These are phyloP conservation scores for Magnusiomyces tetraspermus DNA, from an alignment of 1,139 yeast species.

Conservation along the genomic window DNA sequence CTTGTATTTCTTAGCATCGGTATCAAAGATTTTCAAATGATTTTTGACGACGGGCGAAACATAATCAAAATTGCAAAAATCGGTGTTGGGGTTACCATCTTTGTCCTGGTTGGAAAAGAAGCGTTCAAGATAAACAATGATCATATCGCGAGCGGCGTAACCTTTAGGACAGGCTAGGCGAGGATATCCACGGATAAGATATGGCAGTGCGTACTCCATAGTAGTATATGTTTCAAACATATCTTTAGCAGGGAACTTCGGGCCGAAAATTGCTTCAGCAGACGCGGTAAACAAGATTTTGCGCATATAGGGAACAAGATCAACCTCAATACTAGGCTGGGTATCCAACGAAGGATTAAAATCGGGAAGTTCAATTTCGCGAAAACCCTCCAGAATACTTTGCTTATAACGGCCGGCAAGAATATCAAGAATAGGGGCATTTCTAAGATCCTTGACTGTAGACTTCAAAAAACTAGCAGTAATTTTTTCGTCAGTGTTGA, in stretches of 20 bases:
- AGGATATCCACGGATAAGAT: slow-evolving; percentile 11
- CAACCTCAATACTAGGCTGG: slow-evolving; percentile 1
- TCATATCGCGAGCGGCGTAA: slow-evolving; percentile 11
- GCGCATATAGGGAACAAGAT: slow-evolving; percentile 6
- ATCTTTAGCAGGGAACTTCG: slow-evolving; percentile 10
- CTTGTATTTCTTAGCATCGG: slow-evolving; percentile 2
- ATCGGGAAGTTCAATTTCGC: background rate
- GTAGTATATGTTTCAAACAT: slow-evolving; percentile 5
- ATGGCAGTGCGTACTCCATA: slow-evolving; percentile 10
- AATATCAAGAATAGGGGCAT: slow-evolving; percentile 1
- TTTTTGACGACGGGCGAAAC: slow-evolving; percentile 6
- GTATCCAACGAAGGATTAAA: background rate
- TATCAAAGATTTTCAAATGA: slow-evolving; percentile 5
- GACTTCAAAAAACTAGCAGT: background rate
- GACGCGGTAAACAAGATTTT: slow-evolving; percentile 12
- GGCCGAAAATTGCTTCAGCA: slow-evolving; percentile 12
- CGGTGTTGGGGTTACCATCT: background rate
- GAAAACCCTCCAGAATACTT: background rate
- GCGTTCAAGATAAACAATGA: slow-evolving; percentile 4
- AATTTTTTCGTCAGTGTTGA: slow-evolving; percentile 6
- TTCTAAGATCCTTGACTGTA: slow-evolving; percentile 3
- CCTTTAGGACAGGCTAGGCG: slow-evolving; percentile 6
- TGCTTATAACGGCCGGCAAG: slow-evolving; percentile 2
- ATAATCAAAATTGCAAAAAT: background rate
- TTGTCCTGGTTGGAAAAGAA: slow-evolving; percentile 3